Evolutionary conservation across 148 eudicot species (phyloP).

Genomic region (Rhododendron ferrugineum): DNA sequence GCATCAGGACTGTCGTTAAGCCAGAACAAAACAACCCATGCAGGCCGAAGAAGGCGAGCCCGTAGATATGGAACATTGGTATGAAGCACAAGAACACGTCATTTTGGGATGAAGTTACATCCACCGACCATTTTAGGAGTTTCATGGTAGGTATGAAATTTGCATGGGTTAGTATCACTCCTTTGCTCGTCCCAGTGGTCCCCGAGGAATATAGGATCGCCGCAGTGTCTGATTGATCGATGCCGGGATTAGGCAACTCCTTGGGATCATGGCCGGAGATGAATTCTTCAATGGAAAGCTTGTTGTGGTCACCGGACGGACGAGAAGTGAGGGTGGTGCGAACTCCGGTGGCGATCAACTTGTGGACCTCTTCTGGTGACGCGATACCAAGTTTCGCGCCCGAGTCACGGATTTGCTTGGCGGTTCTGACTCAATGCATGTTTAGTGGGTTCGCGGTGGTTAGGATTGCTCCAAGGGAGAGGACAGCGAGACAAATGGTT

Average conservation of each 20-base stretch:
- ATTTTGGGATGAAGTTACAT: constrained; percentile 24
- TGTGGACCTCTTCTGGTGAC: constrained; percentile 29
- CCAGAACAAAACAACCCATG: constrained; percentile 34
- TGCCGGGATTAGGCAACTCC: constrained; percentile 18
- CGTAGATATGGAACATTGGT: constrained; percentile 50
- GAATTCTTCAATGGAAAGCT: constrained; percentile 33
- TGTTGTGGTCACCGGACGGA: background rate
- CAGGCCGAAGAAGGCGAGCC: constrained; percentile 34
- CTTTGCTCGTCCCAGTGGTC: constrained; percentile 29
- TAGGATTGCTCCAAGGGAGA: constrained; percentile 42
- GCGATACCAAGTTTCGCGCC: constrained; percentile 33
- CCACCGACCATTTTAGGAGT: constrained; percentile 29
- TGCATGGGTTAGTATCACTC: constrained; percentile 33
- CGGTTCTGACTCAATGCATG: constrained; percentile 34
- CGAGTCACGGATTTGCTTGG: constrained; percentile 33
- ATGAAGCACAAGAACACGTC: constrained; percentile 45
- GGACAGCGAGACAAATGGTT: constrained; percentile 33
- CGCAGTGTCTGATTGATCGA: constrained; percentile 37
- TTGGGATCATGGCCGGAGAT: constrained; percentile 26
- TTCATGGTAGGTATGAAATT: constrained; percentile 33
- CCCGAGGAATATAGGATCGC: constrained; percentile 52
- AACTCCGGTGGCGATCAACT: constrained; percentile 20
- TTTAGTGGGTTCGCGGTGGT: constrained; percentile 48
- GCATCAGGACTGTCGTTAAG: constrained; percentile 32
- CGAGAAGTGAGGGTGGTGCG: constrained; percentile 31